These are phyloP conservation scores for Alopecurus myosuroides DNA, from an alignment of 176 grass and related monocot genomes.

Conservation along the genomic window DNA sequence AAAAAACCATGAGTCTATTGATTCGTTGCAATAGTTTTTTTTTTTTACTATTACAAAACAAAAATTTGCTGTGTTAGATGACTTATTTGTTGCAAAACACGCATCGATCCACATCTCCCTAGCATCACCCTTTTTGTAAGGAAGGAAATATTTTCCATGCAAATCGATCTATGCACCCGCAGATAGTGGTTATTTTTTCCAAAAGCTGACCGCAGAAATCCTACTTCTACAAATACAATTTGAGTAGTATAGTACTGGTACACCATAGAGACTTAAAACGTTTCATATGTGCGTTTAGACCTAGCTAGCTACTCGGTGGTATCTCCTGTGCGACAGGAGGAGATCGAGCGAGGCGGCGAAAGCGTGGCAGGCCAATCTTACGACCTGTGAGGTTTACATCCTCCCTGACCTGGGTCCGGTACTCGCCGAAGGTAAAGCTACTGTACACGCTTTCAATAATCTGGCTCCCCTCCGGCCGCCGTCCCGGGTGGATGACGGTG, in stretches of 20 bases:
- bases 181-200: background rate
- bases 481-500: conserved; percentile 19
- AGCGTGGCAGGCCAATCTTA: conserved; percentile 65
- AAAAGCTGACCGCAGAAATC: background rate
- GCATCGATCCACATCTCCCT: too few species aligned
- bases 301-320: too few species aligned
- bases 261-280: background rate
- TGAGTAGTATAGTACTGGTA: too few species aligned
- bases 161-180: background rate
- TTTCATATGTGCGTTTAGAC: background rate
- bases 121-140: too few species aligned
- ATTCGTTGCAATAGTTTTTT: too few species aligned
- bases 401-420: conserved; percentile 48
- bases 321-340: background rate
- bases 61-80: too few species aligned
- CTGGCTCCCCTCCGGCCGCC: background rate
- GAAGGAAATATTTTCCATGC: background rate
- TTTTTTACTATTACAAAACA: too few species aligned
- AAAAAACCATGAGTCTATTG: too few species aligned
- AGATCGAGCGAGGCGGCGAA: background rate
- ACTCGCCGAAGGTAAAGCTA: conserved; percentile 79
- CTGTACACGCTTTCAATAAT: conserved; percentile 1
- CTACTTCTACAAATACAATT: background rate
- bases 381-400: conserved; percentile 53
- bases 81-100: too few species aligned